Conservation (phyloP, 331 rosid species). For the Saraca asoca region DNA sequence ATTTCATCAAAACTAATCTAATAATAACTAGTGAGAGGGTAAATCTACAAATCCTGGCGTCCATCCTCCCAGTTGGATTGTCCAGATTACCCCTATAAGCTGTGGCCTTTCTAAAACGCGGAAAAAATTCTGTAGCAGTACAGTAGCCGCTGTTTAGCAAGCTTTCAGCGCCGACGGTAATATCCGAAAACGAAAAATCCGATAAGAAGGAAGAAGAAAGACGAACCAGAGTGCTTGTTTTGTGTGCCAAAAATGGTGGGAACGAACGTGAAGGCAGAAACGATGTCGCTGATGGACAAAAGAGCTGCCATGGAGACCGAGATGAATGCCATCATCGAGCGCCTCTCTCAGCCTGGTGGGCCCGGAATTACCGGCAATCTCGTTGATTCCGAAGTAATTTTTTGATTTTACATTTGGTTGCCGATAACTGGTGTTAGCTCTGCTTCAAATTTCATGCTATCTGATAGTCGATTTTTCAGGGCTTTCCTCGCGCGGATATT, state of each 20-base stretch:
- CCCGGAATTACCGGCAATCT: slow-evolving; percentile 88
- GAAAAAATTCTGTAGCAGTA: no score
- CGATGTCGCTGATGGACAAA: slow-evolving; percentile 67
- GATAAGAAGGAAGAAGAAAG: no score
- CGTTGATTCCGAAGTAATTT: slow-evolving; percentile 61
- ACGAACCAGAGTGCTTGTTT: no score
- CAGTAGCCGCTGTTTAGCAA: no score
- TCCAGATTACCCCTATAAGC: no score
- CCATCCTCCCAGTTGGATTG: no score
- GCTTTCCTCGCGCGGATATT: slow-evolving; percentile 83
- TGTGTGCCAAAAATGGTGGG: slow-evolving; percentile 56
- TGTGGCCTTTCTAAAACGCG: no score
- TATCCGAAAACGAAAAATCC: no score
- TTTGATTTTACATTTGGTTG: background rate
- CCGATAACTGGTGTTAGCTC: background rate
- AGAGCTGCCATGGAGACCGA: slow-evolving; percentile 68
- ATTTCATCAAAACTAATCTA: no score
- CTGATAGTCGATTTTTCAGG: slow-evolving; percentile 46
- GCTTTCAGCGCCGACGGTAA: no score
- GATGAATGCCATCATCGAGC: slow-evolving; percentile 72
- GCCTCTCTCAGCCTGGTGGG: slow-evolving; percentile 72
- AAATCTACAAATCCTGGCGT: no score
- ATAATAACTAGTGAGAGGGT: no score
- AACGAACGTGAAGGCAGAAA: slow-evolving; percentile 76
- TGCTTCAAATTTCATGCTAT: background rate